A percentile compares a stretch with the other conserved stretches of the same genome.
Evolutionary conservation across 805 yeast genomes (phyloP).

Genomic region (Ascoidea asiatica): DNA sequence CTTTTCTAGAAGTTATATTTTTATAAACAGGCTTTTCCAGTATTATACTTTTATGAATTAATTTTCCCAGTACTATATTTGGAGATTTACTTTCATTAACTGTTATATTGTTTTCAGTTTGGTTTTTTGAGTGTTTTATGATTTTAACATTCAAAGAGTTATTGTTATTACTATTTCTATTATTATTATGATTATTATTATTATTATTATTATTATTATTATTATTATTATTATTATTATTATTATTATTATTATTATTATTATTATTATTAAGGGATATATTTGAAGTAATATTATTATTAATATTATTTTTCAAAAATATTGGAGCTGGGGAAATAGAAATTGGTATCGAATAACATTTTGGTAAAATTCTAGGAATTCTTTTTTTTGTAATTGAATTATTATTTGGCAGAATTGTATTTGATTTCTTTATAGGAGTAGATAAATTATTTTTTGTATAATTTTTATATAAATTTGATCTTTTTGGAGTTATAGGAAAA

Average conservation of each 20-base stretch:
- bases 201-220: conserved; percentile 3
- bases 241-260: conserved; percentile 2
- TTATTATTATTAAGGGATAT: conserved; percentile 3
- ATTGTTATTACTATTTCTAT: conserved; percentile 4
- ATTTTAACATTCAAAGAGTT: too few species aligned
- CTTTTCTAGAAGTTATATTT: too few species aligned
- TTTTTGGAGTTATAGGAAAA: not conserved
- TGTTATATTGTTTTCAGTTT: too few species aligned
- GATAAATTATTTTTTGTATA: not conserved
- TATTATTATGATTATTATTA: not conserved
- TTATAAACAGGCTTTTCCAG: too few species aligned
- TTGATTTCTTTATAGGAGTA: not conserved
- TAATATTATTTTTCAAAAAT: too few species aligned
- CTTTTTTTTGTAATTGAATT: not conserved
- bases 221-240: conserved; percentile 2
- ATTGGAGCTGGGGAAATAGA: not conserved
- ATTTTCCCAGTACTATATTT: too few species aligned
- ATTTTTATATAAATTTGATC: not conserved
- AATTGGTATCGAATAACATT: not conserved
- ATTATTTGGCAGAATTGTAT: not conserved
- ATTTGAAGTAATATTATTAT: too few species aligned
- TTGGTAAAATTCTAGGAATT: not conserved
- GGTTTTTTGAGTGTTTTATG: too few species aligned
- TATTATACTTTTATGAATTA: too few species aligned
- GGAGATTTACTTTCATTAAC: too few species aligned